Evolutionary conservation across 177 flowering plant genomes (phyloP), one percentile per base, ranked within the genome.

Genomic region (Vitis hybrid): DNA sequence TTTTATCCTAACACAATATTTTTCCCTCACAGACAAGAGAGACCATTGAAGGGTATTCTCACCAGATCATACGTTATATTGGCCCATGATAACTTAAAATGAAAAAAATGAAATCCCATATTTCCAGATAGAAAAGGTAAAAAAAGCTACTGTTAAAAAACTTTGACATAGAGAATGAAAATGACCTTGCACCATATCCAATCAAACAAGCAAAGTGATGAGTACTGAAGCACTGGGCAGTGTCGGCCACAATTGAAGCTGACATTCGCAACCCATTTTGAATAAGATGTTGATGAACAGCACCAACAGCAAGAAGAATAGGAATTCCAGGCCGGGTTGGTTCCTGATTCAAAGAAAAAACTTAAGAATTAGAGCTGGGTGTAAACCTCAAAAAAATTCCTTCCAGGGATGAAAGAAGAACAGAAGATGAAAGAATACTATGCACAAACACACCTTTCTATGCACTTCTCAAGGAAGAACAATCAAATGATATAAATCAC

Each of bases 201-300:
- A 96, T 90, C 75, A 96, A 81, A 81, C 99, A 96, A 78, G 99
- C 99, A 81, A 94, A 96, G 62, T 96, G 99, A 81, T 96, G 99
- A 59, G 99, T 96, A 74, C 98, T 96, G 82, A 96, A 96, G 85
- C 99, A 96, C 81, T 96, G 98, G 77, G 99, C 99, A 75, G 99
- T 94, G 62, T 96, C 99, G 18, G 93, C 98, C 67, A 96, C 84
- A 64, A 96, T 94, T 18, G 99, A 92, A 76, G 97, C 94, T 72
- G 92, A 91, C 90, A 86, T 90, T 47, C 99, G 84, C 82, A 96
- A 76, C 58, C 99, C 99, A 84, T 94, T 96, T 69, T 94, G 95
- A 81, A 96, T 96, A 59, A 96, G 92, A 85, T 96, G 99, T 82
- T 96, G 99, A 68, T 96, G 99, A 73, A 96, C 98, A 76, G 99